Conservation (phyloP, 1,284 basidiomycete genomes). For the Baeospora myosura region DNA sequence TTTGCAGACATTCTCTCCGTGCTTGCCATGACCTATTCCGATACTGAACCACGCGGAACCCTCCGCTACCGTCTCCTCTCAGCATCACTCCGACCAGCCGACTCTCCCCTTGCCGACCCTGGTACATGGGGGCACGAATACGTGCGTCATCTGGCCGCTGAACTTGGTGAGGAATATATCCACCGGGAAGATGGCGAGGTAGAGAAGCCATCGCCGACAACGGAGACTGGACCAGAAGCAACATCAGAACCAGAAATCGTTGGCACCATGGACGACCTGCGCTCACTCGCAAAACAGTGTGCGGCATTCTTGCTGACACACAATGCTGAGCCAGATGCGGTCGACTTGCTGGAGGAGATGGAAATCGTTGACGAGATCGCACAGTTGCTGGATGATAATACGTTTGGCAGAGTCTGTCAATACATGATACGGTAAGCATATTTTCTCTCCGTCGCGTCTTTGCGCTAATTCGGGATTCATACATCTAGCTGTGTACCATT, state of each 20-base stretch:
- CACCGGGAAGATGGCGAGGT: conserved; percentile 46
- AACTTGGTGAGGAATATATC: conserved; percentile 91
- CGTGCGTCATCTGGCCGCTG: conserved; percentile 92
- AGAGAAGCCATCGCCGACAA: conserved; percentile 25
- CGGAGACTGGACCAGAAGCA: conserved; percentile 20
- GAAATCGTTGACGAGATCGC: conserved; percentile 83
- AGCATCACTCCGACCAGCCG: conserved; percentile 56
- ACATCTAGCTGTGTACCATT: conserved; percentile 75
- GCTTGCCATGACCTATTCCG: conserved; percentile 99
- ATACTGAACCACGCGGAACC: conserved; percentile 91
- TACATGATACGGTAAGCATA: conserved; percentile 86
- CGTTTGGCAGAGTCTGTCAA: conserved; percentile 88
- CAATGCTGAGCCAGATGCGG: conserved; percentile 98
- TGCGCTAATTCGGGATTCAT: conserved; percentile 11
- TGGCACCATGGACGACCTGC: conserved; percentile 68
- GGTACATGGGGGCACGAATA: conserved; percentile 99
- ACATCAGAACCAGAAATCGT: conserved; percentile 19
- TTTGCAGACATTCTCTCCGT: conserved; percentile 99
- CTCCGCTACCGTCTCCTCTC: conserved; percentile 87
- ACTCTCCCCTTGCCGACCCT: conserved; percentile 73
- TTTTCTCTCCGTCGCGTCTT: conserved; percentile 11
- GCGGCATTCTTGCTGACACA: conserved; percentile 89
- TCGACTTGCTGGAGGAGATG: conserved; percentile 91
- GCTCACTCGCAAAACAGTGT: conserved; percentile 76
- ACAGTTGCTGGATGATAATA: conserved; percentile 80